Conservation (phyloP, 768 basidiomycete species). For the Suillus subluteus region DNA sequence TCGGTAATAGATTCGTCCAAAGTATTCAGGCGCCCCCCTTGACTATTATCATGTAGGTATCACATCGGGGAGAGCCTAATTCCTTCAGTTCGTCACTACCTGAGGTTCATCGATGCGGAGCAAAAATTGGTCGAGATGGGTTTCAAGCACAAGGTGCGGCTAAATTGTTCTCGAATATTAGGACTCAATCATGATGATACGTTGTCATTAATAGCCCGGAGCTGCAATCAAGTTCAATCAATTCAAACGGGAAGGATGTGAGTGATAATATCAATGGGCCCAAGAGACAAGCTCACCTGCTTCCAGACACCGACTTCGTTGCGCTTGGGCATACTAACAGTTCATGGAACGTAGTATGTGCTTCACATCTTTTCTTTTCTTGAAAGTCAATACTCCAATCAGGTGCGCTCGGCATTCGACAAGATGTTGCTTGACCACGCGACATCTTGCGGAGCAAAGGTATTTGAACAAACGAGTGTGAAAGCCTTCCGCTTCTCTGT, state of each 20-base stretch:
- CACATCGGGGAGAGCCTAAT: slow-evolving; percentile 55
- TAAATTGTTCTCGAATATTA: slow-evolving; percentile 25
- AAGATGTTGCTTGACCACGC: slow-evolving; percentile 61
- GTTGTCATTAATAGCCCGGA: slow-evolving; percentile 47
- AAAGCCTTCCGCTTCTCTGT: slow-evolving; percentile 48
- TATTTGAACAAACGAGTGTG: slow-evolving; percentile 53
- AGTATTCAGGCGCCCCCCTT: not conserved
- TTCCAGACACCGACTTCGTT: slow-evolving; percentile 62
- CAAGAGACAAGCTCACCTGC: not conserved
- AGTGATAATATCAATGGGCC: slow-evolving; percentile 24
- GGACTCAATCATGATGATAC: not conserved
- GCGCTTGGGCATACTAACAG: slow-evolving; percentile 49
- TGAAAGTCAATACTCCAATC: not conserved
- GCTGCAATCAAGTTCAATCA: slow-evolving; percentile 63
- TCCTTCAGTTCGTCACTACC: slow-evolving; percentile 54
- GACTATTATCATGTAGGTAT: slow-evolving; percentile 34
- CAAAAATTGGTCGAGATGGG: slow-evolving; percentile 45
- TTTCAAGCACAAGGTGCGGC: slow-evolving; percentile 50
- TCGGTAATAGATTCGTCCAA: slow-evolving; percentile 37
- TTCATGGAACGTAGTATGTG: slow-evolving; percentile 66
- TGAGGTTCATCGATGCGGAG: slow-evolving; percentile 55
- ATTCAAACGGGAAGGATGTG: slow-evolving; percentile 60
- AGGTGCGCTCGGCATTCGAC: slow-evolving; percentile 64
- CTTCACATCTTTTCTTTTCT: not conserved
- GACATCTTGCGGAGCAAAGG: slow-evolving; percentile 45